A percentile compares a stretch with the other conserved stretches of the same genome.
Evolutionary conservation across 805 yeast genomes (phyloP).

Genomic region (Lachancea fermentati): DNA sequence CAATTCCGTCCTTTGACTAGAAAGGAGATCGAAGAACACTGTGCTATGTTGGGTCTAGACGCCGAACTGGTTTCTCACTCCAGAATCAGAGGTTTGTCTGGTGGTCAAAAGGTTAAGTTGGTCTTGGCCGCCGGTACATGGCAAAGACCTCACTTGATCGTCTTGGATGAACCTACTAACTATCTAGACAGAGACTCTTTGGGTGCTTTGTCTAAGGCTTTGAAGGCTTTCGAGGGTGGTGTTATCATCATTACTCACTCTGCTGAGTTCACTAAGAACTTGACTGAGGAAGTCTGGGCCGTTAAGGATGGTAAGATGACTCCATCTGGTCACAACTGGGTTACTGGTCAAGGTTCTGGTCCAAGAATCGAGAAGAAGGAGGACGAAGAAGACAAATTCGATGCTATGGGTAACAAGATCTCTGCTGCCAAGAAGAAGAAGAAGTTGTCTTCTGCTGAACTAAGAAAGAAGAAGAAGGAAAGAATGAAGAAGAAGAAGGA

Average conservation of each 20-base stretch:
- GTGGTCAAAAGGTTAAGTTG: constrained; percentile 99
- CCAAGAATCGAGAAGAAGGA: constrained; percentile 98
- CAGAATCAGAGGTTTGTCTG: constrained; percentile 99
- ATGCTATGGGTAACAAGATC: constrained; percentile 99
- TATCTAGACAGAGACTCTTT: constrained; percentile 98
- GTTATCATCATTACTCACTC: constrained; percentile 99
- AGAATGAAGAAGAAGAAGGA: constrained; percentile 99
- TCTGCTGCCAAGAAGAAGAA: constrained; percentile 92
- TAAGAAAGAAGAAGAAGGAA: constrained; percentile 99
- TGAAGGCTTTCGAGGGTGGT: constrained; percentile 99
- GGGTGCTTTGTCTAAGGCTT: constrained; percentile 98
- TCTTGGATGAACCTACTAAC: constrained; percentile 99
- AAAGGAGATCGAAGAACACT: constrained; percentile 99
- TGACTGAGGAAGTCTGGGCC: constrained; percentile 99
- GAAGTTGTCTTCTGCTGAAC: constrained; percentile 97
- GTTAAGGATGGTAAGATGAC: constrained; percentile 97
- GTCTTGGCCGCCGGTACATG: constrained; percentile 99
- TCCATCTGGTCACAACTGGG: constrained; percentile 99
- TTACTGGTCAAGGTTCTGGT: constrained; percentile 99
- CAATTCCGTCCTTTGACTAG: constrained; percentile 99
- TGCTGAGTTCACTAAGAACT: constrained; percentile 98
- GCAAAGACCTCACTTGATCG: constrained; percentile 99
- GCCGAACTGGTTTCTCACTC: constrained; percentile 99
- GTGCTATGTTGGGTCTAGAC: constrained; percentile 97
- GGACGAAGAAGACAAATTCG: constrained; percentile 95